These are phyloP conservation scores for Trametes gibbosa DNA, from an alignment of 768 basidiomycete species.

Conservation along the genomic window DNA sequence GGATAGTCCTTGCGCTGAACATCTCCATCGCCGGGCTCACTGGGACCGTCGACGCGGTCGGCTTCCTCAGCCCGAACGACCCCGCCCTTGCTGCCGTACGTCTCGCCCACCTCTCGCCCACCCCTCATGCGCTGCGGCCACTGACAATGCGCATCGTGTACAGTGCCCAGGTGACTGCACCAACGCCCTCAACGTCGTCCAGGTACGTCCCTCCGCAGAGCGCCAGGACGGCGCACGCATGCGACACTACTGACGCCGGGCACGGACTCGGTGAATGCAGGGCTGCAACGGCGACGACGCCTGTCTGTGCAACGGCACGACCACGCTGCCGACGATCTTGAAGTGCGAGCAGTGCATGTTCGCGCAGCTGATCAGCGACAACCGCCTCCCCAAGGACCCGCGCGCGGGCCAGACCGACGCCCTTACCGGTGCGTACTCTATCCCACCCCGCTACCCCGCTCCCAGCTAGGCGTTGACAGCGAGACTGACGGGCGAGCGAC, in stretches of 20 bases:
- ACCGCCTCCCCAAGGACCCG: slow-evolving; percentile 48
- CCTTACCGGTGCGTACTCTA: slow-evolving; percentile 49
- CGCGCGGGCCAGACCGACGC: slow-evolving; percentile 58
- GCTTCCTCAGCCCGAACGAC: slow-evolving; percentile 45
- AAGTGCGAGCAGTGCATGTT: slow-evolving; percentile 71
- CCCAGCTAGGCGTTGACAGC: too few species aligned
- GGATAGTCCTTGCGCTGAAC: slow-evolving; percentile 45
- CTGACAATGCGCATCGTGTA: slow-evolving; percentile 22
- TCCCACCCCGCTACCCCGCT: too few species aligned
- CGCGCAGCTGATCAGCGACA: slow-evolving; percentile 50
- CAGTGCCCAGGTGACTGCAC: slow-evolving; percentile 30
- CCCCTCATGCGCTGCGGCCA: slow-evolving; percentile 17
- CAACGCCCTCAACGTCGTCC: slow-evolving; percentile 25
- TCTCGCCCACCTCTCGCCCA: background rate
- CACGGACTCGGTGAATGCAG: too few species aligned
- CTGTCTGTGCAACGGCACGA: slow-evolving; percentile 51
- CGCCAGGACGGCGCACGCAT: too few species aligned
- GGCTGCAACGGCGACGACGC: slow-evolving; percentile 43
- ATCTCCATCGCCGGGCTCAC: slow-evolving; percentile 42
- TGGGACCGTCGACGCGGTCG: slow-evolving; percentile 34
- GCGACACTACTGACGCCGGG: too few species aligned
- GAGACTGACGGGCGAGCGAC: too few species aligned
- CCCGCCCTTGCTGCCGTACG: slow-evolving; percentile 31
- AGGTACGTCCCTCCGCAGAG: slow-evolving; percentile 17
- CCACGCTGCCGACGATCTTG: slow-evolving; percentile 42